These are phyloP conservation scores for Eucalyptus microcorys DNA, from an alignment of 345 rosid genomes.

Conservation along the genomic window DNA sequence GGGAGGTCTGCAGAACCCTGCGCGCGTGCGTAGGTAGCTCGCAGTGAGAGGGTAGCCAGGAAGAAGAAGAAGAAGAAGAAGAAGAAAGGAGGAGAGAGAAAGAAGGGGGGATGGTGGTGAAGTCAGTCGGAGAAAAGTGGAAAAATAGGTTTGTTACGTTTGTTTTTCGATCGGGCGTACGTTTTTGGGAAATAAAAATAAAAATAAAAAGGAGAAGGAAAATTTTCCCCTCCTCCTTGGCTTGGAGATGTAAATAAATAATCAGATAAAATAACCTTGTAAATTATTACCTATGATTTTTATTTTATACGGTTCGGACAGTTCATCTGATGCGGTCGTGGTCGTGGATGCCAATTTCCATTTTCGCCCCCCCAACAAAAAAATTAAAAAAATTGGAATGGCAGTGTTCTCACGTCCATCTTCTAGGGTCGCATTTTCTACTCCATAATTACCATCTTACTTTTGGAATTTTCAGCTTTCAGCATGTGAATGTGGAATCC, in stretches of 20 bases:
- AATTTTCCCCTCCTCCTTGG: not conserved
- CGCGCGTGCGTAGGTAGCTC: not conserved
- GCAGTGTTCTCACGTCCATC: not conserved
- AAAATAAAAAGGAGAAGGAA: not conserved
- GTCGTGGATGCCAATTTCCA: not conserved
- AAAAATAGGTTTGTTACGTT: not conserved
- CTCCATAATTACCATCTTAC: not conserved
- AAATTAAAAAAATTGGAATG: not conserved
- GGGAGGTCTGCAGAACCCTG: not conserved
- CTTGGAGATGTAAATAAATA: not conserved
- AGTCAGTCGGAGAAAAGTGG: not conserved
- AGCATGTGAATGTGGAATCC: not conserved
- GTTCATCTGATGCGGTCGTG: not conserved
- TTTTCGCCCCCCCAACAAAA: not conserved
- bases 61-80: not conserved
- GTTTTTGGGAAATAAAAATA: not conserved
- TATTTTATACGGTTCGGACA: not conserved
- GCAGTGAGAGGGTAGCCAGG: not conserved
- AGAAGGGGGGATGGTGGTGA: not conserved
- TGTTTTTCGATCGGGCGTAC: not conserved
- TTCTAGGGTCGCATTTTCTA: not conserved
- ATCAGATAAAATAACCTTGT: not conserved
- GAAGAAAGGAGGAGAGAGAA: not conserved
- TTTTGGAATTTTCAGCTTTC: not conserved
- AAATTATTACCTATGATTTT: not conserved